These are phyloP conservation scores for Dothistroma pini DNA, from an alignment of 2,329 filamentous ascomycete species.

Conservation along the genomic window DNA sequence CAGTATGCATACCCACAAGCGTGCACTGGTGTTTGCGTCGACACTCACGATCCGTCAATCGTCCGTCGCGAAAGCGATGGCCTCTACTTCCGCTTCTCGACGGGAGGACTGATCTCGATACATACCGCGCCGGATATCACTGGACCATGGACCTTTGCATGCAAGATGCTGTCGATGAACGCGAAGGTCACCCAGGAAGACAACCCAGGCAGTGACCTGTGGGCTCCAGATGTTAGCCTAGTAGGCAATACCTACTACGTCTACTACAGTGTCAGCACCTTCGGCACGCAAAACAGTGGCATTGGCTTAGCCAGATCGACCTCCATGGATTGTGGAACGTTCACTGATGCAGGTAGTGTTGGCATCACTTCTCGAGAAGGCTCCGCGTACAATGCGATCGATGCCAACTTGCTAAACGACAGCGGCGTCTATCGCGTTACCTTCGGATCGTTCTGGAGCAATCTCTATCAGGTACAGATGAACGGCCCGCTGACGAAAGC, in stretches of 20 bases:
- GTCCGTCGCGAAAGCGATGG: slow-evolving; percentile 48
- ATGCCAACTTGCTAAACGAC: slow-evolving; percentile 42
- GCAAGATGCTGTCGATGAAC: slow-evolving; percentile 45
- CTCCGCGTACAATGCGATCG: slow-evolving; percentile 53
- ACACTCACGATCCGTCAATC: slow-evolving; percentile 49
- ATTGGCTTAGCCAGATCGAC: slow-evolving; percentile 57
- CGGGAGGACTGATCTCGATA: slow-evolving; percentile 49
- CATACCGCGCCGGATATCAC: slow-evolving; percentile 46
- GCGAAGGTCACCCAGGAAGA: slow-evolving; percentile 41
- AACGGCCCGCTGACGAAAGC: slow-evolving; percentile 30
- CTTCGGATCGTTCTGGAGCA: slow-evolving; percentile 67
- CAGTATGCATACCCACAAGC: slow-evolving; percentile 40
- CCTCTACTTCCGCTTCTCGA: slow-evolving; percentile 53
- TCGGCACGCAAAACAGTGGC: slow-evolving; percentile 58
- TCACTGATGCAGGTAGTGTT: slow-evolving; percentile 59
- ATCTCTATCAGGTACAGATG: slow-evolving; percentile 60
- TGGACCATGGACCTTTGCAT: slow-evolving; percentile 51
- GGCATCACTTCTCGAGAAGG: slow-evolving; percentile 45
- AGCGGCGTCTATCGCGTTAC: slow-evolving; percentile 50
- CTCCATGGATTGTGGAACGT: slow-evolving; percentile 52
- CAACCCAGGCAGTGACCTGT: slow-evolving; percentile 49
- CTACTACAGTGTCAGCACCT: slow-evolving; percentile 64
- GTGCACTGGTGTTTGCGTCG: slow-evolving; percentile 42
- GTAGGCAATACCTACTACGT: slow-evolving; percentile 59
- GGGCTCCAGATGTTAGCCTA: slow-evolving; percentile 60